phyloP scores from a whole-genome alignment of 768 basidiomycete species.

The Pluteus cervinus region DNA sequence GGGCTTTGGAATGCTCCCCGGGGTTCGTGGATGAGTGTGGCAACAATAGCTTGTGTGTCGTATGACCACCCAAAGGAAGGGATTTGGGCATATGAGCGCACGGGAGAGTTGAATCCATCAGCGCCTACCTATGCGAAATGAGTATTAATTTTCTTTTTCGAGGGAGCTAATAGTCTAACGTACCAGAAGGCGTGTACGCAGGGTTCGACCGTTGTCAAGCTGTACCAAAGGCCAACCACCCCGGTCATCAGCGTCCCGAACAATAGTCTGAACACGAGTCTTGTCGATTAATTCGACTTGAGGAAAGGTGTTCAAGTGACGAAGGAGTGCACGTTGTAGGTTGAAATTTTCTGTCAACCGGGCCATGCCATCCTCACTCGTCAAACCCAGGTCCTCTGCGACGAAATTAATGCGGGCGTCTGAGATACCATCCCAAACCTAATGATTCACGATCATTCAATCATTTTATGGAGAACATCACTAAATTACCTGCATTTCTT shows the following conservation, averaged over 20 bases:
- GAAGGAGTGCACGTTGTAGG: conserved; percentile 79
- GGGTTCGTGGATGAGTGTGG: conserved; percentile 73
- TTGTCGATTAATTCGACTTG: conserved; percentile 64
- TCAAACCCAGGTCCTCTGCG: conserved; percentile 39
- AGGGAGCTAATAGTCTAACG: conserved; percentile 15
- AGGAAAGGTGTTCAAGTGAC: conserved; percentile 46
- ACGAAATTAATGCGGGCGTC: conserved; percentile 73
- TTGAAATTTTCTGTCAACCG: conserved; percentile 90
- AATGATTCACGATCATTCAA: not conserved
- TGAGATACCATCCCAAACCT: conserved; percentile 93
- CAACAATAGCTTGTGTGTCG: conserved; percentile 84
- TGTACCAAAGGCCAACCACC: conserved; percentile 78
- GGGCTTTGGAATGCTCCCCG: conserved; percentile 53
- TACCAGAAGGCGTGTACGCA: conserved; percentile 75
- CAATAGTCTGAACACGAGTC: conserved; percentile 69
- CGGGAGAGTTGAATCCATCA: conserved; percentile 93
- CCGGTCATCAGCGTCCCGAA: conserved; percentile 39
- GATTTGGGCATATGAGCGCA: conserved; percentile 80
- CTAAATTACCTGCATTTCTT: conserved; percentile 76
- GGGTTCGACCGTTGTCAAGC: conserved; percentile 57
- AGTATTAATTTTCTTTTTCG: conserved; percentile 1
- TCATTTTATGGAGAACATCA: not conserved
- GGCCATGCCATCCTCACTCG: conserved; percentile 51
- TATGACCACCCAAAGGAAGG: conserved; percentile 90
- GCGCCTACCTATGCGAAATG: conserved; percentile 70